Base-by-base conservation (phyloP, 2,329 filamentous ascomycete genomes). In the Clarireedia hainanense region DNA sequence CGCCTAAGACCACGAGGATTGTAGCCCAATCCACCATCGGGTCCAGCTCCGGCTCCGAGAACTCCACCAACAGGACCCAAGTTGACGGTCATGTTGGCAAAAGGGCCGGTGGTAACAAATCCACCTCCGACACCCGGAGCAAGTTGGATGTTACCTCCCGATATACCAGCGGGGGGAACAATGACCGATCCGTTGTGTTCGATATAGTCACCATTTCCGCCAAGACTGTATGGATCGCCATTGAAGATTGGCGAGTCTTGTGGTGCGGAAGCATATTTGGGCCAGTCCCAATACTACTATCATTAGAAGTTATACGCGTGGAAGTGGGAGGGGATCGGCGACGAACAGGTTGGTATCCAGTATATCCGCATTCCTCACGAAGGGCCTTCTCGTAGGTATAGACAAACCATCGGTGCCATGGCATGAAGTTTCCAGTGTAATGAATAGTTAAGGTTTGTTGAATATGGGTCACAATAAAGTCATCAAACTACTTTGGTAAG, bases 111-210 rank as follows among this genome's bases (percentile, higher is more conserved):
- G 10, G 66, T 70, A 3, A 83, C 71, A 61, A 78, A 82, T 1
- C 79, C 80, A 42, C 80, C 79, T 12, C 80, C 80, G 1, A 72
- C 72, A 20, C 77, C 80, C 1, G 73, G 73, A 0, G 75, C 75
- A 55, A 66, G 57, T 60, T 70, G 48, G 20, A 57, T 54, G 30
- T 34, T 34, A 12, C 30, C 30, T 34, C 30, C 30, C 30, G 30
- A 34, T 9, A 34, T 12, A 34, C 30, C 30, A 34, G 30, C 30
- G 2, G 36, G 39, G 17, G 55, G 15, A 9, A 49, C 30, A 20
- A 39, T 27, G 14, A 58, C 48, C 15, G 63, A 61, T 15, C 62
- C 61, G 2, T 61, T 58, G 42, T 67, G 58, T 6, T 61, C 55
- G 9, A 63, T 58, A 42, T 65, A 69, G 1, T 52, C 68, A n/a